phyloP scores from a whole-genome alignment of 306 rosid species.

The Medicago truncatula region DNA sequence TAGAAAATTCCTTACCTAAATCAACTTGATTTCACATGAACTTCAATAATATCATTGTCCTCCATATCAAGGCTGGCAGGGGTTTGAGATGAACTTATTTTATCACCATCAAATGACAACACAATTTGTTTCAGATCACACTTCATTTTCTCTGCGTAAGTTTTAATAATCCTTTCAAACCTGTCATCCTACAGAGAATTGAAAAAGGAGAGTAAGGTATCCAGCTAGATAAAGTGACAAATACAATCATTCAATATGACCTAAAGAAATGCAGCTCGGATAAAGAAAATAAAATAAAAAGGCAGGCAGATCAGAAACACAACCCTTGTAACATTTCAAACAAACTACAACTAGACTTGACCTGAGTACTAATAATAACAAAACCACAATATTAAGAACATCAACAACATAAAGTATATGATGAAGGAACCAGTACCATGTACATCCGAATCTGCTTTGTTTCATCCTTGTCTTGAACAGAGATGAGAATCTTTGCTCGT shows the following conservation, averaged over 20 bases:
- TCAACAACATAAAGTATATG: constrained; percentile 2
- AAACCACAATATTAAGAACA: constrained; percentile 10
- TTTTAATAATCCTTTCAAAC: constrained; percentile 79
- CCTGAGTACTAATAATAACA: constrained; percentile 8
- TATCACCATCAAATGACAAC: constrained; percentile 87
- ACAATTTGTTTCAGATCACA: constrained; percentile 62
- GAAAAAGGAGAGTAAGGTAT: constrained; percentile 18
- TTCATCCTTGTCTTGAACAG: constrained; percentile 77
- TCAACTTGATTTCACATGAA: constrained; percentile 63
- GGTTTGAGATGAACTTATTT: constrained; percentile 64
- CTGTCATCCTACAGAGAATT: constrained; percentile 73
- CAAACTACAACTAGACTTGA: constrained; percentile 22
- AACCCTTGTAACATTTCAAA: neutral
- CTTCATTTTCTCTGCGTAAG: constrained; percentile 71
- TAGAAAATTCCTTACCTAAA: constrained; percentile 46
- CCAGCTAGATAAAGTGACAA: constrained; percentile 19
- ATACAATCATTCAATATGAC: constrained; percentile 17
- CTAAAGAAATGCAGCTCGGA: constrained; percentile 13
- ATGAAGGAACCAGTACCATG: constrained; percentile 55
- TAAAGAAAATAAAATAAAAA: neutral
- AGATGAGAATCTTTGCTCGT: constrained; percentile 73
- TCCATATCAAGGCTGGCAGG: constrained; percentile 84
- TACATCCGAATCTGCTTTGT: constrained; percentile 73
- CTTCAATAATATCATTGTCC: constrained; percentile 86
- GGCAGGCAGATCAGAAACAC: neutral